Conservation (phyloP, 1,284 basidiomycete species). For the Ganoderma sp. region DNA sequence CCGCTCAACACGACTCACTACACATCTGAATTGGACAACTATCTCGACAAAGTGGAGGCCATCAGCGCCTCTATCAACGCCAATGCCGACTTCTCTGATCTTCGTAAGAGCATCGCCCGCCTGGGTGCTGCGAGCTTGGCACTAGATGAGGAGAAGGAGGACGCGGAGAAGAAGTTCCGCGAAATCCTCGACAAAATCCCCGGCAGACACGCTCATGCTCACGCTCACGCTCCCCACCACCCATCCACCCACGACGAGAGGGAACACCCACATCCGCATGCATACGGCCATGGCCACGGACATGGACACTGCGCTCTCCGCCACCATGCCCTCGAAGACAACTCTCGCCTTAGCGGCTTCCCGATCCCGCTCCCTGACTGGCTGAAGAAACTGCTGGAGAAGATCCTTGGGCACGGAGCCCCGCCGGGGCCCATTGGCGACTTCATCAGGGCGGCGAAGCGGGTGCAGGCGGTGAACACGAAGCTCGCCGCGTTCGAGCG, state of each 20-base stretch:
- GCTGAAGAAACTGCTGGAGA: constrained; percentile 31
- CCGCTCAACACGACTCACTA: constrained; percentile 83
- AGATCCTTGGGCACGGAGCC: constrained; percentile 25
- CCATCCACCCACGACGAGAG: neutral
- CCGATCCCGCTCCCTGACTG: constrained; percentile 31
- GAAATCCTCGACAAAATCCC: constrained; percentile 43
- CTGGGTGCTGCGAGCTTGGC: constrained; percentile 57
- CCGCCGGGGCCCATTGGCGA: constrained; percentile 23
- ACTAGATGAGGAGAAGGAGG: constrained; percentile 59
- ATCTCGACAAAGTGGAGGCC: constrained; percentile 49
- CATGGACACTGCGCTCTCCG: neutral
- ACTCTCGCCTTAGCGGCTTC: neutral
- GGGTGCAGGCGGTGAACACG: constrained; percentile 71
- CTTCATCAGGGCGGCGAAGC: constrained; percentile 64
- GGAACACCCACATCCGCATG: neutral
- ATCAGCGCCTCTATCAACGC: constrained; percentile 33
- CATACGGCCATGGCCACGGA: neutral
- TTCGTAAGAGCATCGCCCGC: constrained; percentile 55
- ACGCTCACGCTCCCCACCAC: neutral
- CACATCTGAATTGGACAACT: constrained; percentile 53
- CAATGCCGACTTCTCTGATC: constrained; percentile 36
- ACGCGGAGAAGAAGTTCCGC: constrained; percentile 44
- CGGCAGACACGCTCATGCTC: neutral
- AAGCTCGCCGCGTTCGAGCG: constrained; percentile 80
- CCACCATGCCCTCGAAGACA: neutral